A percentile compares a stretch with the other conserved stretches of the same genome.
Evolutionary conservation across 1,284 basidiomycete genomes (phyloP).

Genomic region (Ceratobasidium papillatum): DNA sequence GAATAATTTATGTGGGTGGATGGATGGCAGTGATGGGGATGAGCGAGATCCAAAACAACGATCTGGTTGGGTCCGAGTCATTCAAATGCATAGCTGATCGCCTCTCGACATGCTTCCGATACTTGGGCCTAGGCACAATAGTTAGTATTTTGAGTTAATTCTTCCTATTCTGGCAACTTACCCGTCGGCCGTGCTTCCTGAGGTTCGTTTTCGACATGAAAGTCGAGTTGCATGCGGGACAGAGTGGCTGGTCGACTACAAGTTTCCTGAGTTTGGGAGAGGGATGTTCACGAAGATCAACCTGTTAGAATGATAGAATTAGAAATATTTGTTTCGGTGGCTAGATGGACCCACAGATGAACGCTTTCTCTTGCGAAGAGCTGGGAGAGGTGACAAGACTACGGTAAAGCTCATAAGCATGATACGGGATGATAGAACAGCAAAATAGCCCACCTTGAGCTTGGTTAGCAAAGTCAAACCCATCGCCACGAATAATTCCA

Average conservation of each 20-base stretch:
- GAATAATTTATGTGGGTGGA: conserved; percentile 18
- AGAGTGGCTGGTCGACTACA: conserved; percentile 28
- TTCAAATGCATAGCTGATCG: conserved; percentile 37
- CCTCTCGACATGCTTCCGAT: conserved; percentile 33
- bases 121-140: conserved; percentile 7
- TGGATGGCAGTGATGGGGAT: neutral
- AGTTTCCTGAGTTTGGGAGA: conserved; percentile 6
- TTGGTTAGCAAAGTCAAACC: conserved; percentile 11
- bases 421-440: neutral
- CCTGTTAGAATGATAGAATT: neutral
- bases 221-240: conserved; percentile 35
- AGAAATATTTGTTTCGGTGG: neutral
- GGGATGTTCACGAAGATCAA: conserved; percentile 14
- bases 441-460: neutral
- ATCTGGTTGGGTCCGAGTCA: neutral
- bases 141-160: neutral
- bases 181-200: conserved; percentile 28
- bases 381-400: conserved; percentile 24
- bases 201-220: conserved; percentile 17
- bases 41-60: neutral
- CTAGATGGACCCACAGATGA: conserved; percentile 9
- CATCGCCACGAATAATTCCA: neutral
- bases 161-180: neutral
- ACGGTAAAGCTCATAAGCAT: neutral
- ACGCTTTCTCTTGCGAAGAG: conserved; percentile 12